Evolutionary conservation across 345 rosid species (phyloP).

Genomic region (Syzygium grande): DNA sequence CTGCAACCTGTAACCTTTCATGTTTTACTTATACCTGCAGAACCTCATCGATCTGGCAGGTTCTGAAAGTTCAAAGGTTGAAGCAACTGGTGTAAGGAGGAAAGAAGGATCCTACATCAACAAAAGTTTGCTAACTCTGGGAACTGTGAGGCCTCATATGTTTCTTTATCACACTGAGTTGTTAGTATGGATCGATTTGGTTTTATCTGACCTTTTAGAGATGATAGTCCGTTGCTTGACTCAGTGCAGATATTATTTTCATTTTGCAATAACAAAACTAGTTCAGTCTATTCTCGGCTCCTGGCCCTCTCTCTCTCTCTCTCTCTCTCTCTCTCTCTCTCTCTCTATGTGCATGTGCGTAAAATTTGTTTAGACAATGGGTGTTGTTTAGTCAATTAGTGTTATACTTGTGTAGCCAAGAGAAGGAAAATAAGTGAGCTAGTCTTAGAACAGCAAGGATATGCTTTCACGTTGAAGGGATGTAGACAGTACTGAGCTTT

Average conservation of each 20-base stretch:
- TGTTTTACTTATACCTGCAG: slow-evolving; percentile 59
- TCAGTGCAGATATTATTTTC: neutral
- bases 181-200: neutral
- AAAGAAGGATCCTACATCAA: slow-evolving; percentile 98
- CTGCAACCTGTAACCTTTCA: slow-evolving; percentile 16
- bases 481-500: neutral
- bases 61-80: slow-evolving; percentile 99
- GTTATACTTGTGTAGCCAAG: neutral
- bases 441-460: neutral
- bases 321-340: too few relatives aligned
- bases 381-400: neutral
- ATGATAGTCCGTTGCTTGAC: neutral
- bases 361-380: neutral
- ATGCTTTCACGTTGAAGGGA: neutral
- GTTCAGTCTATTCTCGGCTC: neutral
- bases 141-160: slow-evolving; percentile 66
- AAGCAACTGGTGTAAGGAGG: slow-evolving; percentile 87
- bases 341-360: neutral
- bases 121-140: slow-evolving; percentile 95
- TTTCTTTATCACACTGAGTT: neutral
- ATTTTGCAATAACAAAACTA: neutral
- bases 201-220: neutral
- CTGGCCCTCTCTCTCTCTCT: neutral
- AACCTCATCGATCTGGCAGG: slow-evolving; percentile 99
- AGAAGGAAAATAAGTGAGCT: neutral